These are phyloP conservation scores for Dichotomopilus funicola DNA, from an alignment of 2,329 filamentous ascomycete species.

Conservation along the genomic window DNA sequence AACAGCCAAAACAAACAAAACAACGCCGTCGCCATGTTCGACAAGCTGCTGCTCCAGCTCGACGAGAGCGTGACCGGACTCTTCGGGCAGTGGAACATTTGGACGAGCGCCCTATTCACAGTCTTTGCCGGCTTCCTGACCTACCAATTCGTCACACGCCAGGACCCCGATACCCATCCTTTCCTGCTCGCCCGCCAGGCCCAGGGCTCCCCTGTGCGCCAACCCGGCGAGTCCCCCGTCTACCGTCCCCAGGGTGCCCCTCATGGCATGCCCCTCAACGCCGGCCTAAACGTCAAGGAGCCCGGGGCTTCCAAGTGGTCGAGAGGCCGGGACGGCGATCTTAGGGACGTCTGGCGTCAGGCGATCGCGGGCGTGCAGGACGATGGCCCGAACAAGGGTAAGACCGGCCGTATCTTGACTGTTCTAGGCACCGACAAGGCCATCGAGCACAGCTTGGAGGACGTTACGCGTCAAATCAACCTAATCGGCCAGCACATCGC, in stretches of 20 bases:
- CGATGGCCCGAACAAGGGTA: conserved; percentile 51
- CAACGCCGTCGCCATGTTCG: conserved; percentile 30
- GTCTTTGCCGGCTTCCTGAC: conserved; percentile 60
- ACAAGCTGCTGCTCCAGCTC: conserved; percentile 57
- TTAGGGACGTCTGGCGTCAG: conserved; percentile 84
- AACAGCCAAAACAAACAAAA: not conserved
- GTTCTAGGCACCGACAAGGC: conserved; percentile 70
- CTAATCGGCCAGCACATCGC: conserved; percentile 73
- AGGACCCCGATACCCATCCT: conserved; percentile 86
- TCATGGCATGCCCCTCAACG: conserved; percentile 73
- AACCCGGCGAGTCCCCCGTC: conserved; percentile 76
- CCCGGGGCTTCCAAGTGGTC: conserved; percentile 75
- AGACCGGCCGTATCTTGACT: conserved; percentile 68
- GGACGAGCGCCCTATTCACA: conserved; percentile 66
- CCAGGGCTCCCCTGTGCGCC: conserved; percentile 67
- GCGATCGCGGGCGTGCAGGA: conserved; percentile 59
- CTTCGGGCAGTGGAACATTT: conserved; percentile 73
- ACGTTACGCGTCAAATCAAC: conserved; percentile 79
- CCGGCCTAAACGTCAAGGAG: conserved; percentile 76
- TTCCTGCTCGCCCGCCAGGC: conserved; percentile 84
- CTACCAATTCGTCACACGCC: conserved; percentile 62
- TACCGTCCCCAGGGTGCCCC: conserved; percentile 81
- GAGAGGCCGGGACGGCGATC: conserved; percentile 75
- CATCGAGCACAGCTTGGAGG: conserved; percentile 64
- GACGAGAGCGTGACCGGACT: conserved; percentile 65